Conservation (phyloP, 768 basidiomycete species). For the Leccinum imitatum region DNA sequence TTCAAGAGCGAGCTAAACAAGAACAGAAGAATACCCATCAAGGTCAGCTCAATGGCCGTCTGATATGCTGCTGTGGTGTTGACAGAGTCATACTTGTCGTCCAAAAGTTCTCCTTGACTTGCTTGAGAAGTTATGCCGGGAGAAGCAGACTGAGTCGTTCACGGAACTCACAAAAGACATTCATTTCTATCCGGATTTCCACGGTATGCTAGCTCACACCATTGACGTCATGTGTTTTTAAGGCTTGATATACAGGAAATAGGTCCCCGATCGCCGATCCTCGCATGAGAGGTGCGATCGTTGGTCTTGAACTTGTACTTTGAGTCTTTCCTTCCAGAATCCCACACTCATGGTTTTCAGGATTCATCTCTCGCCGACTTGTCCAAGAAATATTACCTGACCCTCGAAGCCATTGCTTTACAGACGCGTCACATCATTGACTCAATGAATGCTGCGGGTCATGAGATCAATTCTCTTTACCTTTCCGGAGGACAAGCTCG, state of each 20-base stretch:
- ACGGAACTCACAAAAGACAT: conserved; percentile 88
- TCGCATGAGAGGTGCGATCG: conserved; percentile 90
- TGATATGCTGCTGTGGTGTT: not conserved
- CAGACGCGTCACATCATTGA: conserved; percentile 95
- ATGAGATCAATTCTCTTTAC: conserved; percentile 79
- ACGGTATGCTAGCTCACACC: conserved; percentile 49
- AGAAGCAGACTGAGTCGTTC: conserved; percentile 54
- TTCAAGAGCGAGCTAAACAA: conserved; percentile 61
- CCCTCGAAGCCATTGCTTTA: conserved; percentile 90
- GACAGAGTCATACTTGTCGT: not conserved
- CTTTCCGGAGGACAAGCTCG: conserved; percentile 94
- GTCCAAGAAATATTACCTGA: conserved; percentile 85
- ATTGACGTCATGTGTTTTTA: conserved; percentile 1
- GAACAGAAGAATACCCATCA: conserved; percentile 58
- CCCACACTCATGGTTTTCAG: conserved; percentile 32
- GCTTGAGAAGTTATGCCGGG: conserved; percentile 63
- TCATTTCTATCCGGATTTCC: conserved; percentile 94
- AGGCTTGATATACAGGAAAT: conserved; percentile 61
- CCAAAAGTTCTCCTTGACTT: conserved; percentile 66
- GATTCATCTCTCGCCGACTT: conserved; percentile 77
- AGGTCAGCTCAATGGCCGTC: conserved; percentile 34
- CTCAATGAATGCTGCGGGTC: conserved; percentile 84
- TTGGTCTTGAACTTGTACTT: conserved; percentile 77
- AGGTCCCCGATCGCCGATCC: conserved; percentile 94
- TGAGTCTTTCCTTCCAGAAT: not conserved